These are phyloP conservation scores for Lolium rigidum DNA, from an alignment of 176 grass and related monocot genomes.

Conservation along the genomic window DNA sequence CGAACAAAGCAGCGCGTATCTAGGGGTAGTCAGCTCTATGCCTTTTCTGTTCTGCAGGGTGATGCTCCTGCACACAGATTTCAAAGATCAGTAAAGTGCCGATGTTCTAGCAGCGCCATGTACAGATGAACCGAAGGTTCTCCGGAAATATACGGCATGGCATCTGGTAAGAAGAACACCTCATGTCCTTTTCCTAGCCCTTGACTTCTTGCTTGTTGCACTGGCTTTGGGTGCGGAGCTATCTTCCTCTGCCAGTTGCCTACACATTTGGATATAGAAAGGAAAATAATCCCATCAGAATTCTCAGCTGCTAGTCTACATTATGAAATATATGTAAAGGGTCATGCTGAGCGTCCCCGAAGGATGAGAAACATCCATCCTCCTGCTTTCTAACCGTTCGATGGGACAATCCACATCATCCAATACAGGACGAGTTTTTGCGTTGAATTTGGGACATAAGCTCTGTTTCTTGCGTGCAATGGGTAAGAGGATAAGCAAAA, in stretches of 20 bases:
- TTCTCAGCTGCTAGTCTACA: neutral
- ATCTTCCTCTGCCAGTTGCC: neutral
- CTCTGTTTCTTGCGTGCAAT: no score
- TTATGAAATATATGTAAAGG: neutral
- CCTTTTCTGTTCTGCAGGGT: neutral
- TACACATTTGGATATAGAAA: neutral
- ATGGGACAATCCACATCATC: no score
- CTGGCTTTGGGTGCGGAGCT: slow-evolving; percentile 2
- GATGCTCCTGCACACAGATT: neutral
- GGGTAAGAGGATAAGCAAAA: no score
- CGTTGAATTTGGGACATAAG: no score
- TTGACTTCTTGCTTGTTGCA: slow-evolving; percentile 30
- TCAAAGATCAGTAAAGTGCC: neutral
- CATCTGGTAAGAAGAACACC: neutral
- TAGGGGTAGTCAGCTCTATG: neutral
- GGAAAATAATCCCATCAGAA: neutral
- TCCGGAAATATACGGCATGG: neutral
- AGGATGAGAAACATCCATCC: no score
- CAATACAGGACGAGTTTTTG: no score
- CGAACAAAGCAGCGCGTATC: neutral
- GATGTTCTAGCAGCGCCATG: neutral
- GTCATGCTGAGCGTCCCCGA: no score
- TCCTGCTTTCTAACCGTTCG: no score
- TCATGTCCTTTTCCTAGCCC: slow-evolving; percentile 27
- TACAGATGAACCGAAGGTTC: neutral